Base-by-base conservation (phyloP, 768 basidiomycete genomes). In the Suillus cothurnatus region DNA sequence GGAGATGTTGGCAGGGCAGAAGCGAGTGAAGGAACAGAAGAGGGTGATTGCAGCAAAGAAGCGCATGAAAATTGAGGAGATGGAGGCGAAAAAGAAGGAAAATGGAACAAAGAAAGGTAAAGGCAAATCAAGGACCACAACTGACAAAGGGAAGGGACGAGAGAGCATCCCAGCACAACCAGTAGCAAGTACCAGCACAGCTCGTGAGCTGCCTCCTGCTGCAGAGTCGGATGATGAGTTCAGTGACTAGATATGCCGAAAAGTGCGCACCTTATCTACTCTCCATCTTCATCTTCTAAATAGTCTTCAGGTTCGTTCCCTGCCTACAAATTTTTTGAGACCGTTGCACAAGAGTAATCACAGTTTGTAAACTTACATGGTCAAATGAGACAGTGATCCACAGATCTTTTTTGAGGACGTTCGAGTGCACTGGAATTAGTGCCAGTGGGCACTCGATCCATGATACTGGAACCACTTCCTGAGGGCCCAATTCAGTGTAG, bases 341-440 rank as follows among this genome's bases (percentile, higher is more conserved):
- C 47, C 14, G 47, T 49, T 49, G 23, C 15, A 47, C 4, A 1
- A 47, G 45, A 47, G 45, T 47, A n/a, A n/a, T n/a, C n/a, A 49
- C 21, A 45, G 21, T 49, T 49, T 49, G 23, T 49, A 49, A n/a
- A 47, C 49, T 53, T 49, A 62, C 61, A 41, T 49, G 47, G 36
- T 62, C 61, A 62, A 56, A 62, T n/a, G 61, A 56, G 17, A 31
- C 2, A 1, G 36, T 31, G n/a, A 62, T 52, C 61, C 47, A 62
- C 14, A 62, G 28, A 50, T 47, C 26, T n/a, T 52, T 38, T 23
- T 50, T 50, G 61, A 62, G 12, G 36, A 47, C 7, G 21, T 62
- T 55, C 8, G 34, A 52, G 26, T 26, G 9, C 15, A 50, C 47
- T 17, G 61, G 61, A 50, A 62, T 50, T 12, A 62, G 23, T 39